Conservation (phyloP, 1,284 basidiomycete genomes). For the Ustilago esculenta region DNA sequence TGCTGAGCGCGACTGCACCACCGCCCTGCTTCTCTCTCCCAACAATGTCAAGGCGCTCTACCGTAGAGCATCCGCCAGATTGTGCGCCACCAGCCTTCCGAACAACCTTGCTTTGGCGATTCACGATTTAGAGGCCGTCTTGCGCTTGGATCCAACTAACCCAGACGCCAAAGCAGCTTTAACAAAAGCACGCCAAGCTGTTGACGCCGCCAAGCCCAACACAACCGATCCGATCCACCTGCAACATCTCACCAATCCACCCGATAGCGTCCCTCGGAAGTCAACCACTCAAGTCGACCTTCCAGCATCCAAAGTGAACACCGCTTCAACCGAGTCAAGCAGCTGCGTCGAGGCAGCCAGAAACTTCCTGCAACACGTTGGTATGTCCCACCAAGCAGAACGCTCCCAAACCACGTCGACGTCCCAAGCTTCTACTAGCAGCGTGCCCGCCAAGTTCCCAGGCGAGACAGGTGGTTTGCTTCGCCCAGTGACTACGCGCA, state of each 20-base stretch:
- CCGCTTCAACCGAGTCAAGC: not conserved
- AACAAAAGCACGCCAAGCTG: conserved; percentile 3
- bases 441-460: conserved; percentile 25
- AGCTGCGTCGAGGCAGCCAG: conserved; percentile 41
- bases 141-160: conserved; percentile 21
- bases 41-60: conserved; percentile 38
- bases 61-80: conserved; percentile 21
- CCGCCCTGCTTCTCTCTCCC: conserved; percentile 14
- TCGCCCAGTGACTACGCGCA: conserved; percentile 31
- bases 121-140: conserved; percentile 9
- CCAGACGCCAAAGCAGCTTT: conserved; percentile 23
- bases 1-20: conserved; percentile 35
- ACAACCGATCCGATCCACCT: conserved; percentile 15
- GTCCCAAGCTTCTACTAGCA: conserved; percentile 1
- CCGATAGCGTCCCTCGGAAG: not conserved
- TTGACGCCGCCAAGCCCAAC: not conserved
- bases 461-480: conserved; percentile 37
- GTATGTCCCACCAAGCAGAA: conserved; percentile 13
- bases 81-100: conserved; percentile 11
- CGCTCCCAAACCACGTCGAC: not conserved
- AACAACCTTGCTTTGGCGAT: conserved; percentile 12
- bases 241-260: not conserved
- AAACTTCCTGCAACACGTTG: conserved; percentile 31
- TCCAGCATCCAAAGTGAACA: not conserved
- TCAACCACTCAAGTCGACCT: too few species aligned